Base-by-base conservation (phyloP, 2,329 filamentous ascomycete genomes). In the Colletotrichum paranaense region DNA sequence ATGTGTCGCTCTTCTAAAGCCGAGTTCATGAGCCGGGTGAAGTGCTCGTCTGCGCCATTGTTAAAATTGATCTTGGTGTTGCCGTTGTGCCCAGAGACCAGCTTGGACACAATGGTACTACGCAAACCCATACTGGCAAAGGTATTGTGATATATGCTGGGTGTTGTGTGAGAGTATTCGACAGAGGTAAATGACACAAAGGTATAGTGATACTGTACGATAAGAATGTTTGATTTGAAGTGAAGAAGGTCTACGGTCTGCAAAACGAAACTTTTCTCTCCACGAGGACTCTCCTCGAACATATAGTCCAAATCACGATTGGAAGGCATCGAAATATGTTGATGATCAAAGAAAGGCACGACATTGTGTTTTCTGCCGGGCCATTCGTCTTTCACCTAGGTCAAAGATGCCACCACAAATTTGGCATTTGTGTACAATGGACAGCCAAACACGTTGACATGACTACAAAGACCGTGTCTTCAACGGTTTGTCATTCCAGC, bases 21-120 rank as follows among this genome's bases (percentile, higher is more conserved):
- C 22, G 70, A 70, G 35, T 70, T 73, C 60, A 49, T 70, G 28
- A 73, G 70, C 30, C 67, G 65, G 14, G 22, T 64, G 2, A 68
- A 30, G 32, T 69, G 30, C 19, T 59, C n/a, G 26, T 64, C 24
- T 14, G 42, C 22, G 19, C n/a, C 42, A 8, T 16, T 52, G 19
- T 24, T 56, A 9, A 28, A 7, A 9, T 16, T 42, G 38, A 2
- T 42, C 38, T 56, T 56, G 53, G 19, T 56, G 26, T 26, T 19
- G 22, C 9, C 19, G 5, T 28, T 28, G 24, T 49, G 19, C 19
- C 42, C 42, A 49, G 42, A 49, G 42, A 49, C 42, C 42, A 49
- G 42, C 42, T 49, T 49, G 19, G 42, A 22, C 19, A 49, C 42
- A 22, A 49, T 49, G 42, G 19, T 19, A 22, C 42, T n/a, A 49